These are phyloP conservation scores for Pythium rhizo-oryzae DNA, from an alignment of 352 stramenopile genomes.

Conservation along the genomic window DNA sequence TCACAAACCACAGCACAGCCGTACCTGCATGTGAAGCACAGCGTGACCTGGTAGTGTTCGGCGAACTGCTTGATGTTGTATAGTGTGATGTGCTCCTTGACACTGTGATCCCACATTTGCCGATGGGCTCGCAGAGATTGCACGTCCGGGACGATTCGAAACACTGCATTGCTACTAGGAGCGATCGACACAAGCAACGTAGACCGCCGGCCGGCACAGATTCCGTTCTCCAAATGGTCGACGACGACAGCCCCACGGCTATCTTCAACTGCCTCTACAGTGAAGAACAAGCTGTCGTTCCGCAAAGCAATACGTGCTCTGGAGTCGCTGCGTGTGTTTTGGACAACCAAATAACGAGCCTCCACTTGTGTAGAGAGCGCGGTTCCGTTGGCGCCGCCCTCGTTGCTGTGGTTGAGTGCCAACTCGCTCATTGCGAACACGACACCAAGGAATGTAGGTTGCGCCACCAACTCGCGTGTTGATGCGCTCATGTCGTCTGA, in stretches of 20 bases:
- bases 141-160: conserved; percentile 73
- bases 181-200: conserved; percentile 76
- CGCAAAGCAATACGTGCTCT: conserved; percentile 73
- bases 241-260: conserved; percentile 45
- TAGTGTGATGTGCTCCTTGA: conserved; percentile 88
- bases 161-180: conserved; percentile 54
- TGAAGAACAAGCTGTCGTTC: conserved; percentile 90
- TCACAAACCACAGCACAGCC: neutral
- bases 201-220: conserved; percentile 64
- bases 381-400: conserved; percentile 29
- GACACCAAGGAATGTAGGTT: conserved; percentile 79
- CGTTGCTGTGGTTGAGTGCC: conserved; percentile 46
- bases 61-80: conserved; percentile 92
- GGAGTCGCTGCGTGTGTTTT: conserved; percentile 67
- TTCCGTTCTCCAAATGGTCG: conserved; percentile 64
- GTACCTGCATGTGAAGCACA: conserved; percentile 89
- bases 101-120: conserved; percentile 85
- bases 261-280: conserved; percentile 56
- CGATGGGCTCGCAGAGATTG: conserved; percentile 74
- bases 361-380: conserved; percentile 4
- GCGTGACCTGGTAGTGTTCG: conserved; percentile 85
- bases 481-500: conserved; percentile 30
- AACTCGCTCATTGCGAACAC: conserved; percentile 82
- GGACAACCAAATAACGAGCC: conserved; percentile 78
- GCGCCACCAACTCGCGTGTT: conserved; percentile 33